Conservation (phyloP, 257 asterid genomes). For the Salvia hispanica region DNA sequence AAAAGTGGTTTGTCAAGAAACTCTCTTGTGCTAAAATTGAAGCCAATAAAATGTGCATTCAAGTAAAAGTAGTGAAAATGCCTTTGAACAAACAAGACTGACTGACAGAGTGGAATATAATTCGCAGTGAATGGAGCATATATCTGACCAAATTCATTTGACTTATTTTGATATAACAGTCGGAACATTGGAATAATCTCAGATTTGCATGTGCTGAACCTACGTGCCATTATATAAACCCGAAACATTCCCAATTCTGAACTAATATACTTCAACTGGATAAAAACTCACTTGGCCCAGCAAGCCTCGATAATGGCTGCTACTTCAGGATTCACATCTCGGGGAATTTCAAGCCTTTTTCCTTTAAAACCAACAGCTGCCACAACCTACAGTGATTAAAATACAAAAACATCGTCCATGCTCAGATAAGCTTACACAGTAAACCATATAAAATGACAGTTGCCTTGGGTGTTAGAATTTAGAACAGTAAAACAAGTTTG, state of each 20-base stretch:
- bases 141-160: background rate
- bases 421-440: slow-evolving; percentile 6
- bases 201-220: background rate
- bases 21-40: background rate
- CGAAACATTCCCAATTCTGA: background rate
- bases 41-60: too few relatives aligned
- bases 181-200: slow-evolving; percentile 2
- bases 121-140: slow-evolving; percentile 6
- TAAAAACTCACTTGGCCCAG: slow-evolving; percentile 79
- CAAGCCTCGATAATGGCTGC: slow-evolving; percentile 80
- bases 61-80: background rate
- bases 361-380: slow-evolving; percentile 92
- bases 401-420: slow-evolving; percentile 10
- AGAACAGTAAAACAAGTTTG: background rate
- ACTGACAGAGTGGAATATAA: too few relatives aligned
- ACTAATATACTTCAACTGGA: slow-evolving; percentile 19
- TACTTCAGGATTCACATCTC: slow-evolving; percentile 69
- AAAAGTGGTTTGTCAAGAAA: background rate
- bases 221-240: background rate
- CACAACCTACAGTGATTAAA: slow-evolving; percentile 63
- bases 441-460: background rate
- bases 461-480: background rate
- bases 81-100: too few relatives aligned
- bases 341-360: slow-evolving; percentile 85
- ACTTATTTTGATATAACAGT: background rate